Evolutionary conservation across 495 filamentous ascomycete species (phyloP).

Genomic region (Cudoniella acicularis): DNA sequence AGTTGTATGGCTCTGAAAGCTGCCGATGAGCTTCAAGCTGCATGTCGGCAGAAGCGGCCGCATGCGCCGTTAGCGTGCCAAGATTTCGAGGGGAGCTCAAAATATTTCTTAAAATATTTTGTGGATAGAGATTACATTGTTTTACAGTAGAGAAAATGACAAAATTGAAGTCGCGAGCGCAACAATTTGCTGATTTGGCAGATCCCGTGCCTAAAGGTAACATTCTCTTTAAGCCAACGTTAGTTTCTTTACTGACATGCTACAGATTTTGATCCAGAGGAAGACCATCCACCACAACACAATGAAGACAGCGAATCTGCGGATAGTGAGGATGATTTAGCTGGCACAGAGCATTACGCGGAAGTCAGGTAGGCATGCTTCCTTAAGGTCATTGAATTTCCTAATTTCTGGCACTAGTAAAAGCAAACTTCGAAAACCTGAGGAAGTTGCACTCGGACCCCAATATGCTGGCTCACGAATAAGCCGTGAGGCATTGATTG

Average conservation of each 20-base stretch:
- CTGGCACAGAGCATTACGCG: conserved; percentile 78
- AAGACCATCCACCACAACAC: conserved; percentile 45
- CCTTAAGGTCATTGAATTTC: no score
- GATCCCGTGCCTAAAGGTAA: conserved; percentile 60
- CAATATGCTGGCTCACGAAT: conserved; percentile 78
- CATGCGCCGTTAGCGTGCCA: conserved; percentile 12
- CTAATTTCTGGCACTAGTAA: conserved; percentile 48
- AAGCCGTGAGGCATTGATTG: conserved; percentile 64
- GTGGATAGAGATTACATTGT: background rate
- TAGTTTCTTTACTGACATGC: conserved; percentile 1
- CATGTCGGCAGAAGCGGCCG: conserved; percentile 14
- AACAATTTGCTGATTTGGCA: conserved; percentile 62
- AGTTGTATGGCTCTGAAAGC: background rate
- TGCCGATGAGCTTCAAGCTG: background rate
- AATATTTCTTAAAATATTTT: conserved; percentile 16
- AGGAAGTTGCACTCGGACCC: conserved; percentile 63
- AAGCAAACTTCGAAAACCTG: conserved; percentile 76
- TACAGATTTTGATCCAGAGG: conserved; percentile 87
- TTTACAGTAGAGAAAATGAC: conserved; percentile 20
- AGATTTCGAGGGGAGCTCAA: conserved; percentile 13
- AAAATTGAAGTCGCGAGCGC: conserved; percentile 44
- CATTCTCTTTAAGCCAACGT: background rate
- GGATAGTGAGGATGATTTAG: conserved; percentile 45
- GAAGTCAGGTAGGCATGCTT: conserved; percentile 74
- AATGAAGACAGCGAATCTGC: conserved; percentile 51